Evolutionary conservation across 202 grass and related monocot genomes (phyloP).

Genomic region (Musa balbisiana): DNA sequence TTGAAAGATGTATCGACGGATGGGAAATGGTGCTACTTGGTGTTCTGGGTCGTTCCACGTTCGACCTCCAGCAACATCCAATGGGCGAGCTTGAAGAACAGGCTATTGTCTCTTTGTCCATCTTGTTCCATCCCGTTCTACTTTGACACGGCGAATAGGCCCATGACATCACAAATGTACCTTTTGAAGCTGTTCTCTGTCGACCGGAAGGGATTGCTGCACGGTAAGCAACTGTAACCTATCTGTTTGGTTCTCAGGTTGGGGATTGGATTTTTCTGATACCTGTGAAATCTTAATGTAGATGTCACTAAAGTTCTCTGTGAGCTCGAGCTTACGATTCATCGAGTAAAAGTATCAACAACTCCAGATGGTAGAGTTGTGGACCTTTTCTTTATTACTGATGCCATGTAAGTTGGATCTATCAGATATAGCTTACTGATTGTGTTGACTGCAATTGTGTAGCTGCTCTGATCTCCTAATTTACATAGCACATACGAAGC

Average conservation of each 20-base stretch:
- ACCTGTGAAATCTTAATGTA: conserved; percentile 11
- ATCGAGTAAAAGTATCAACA: conserved; percentile 90
- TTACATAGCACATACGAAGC: background rate
- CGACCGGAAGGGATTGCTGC: conserved; percentile 72
- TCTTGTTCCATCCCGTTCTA: conserved; percentile 60
- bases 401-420: conserved; percentile 58
- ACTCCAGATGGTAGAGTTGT: conserved; percentile 74
- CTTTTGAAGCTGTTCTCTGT: conserved; percentile 71
- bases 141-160: conserved; percentile 35
- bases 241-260: background rate
- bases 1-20: conserved; percentile 72
- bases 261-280: background rate
- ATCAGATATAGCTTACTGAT: background rate
- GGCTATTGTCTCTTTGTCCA: conserved; percentile 74
- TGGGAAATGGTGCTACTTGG: conserved; percentile 85
- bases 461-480: background rate
- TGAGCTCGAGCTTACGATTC: conserved; percentile 72
- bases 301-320: conserved; percentile 74
- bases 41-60: conserved; percentile 78
- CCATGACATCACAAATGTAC: conserved; percentile 42
- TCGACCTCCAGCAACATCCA: conserved; percentile 43
- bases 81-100: conserved; percentile 71
- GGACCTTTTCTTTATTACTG: conserved; percentile 90
- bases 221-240: conserved; percentile 37
- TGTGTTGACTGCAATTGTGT: background rate